Evolutionary conservation across 176 grass and related monocot genomes (phyloP).

Genomic region (Melocanna baccifera): DNA sequence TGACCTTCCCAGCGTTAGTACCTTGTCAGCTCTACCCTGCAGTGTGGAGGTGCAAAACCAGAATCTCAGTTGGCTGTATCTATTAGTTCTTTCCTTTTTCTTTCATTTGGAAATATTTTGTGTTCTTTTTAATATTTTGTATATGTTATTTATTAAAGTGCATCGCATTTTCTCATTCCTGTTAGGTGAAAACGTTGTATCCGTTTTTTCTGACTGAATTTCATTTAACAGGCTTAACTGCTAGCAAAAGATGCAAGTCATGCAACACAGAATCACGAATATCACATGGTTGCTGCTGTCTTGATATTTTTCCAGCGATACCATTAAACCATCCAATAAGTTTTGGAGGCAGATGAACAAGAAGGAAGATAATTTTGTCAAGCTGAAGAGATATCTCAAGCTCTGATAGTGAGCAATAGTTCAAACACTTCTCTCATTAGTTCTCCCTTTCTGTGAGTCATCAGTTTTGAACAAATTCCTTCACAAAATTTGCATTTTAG

Average conservation of each 20-base stretch:
- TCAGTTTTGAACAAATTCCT: not conserved
- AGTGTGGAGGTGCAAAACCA: not conserved
- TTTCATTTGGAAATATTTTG: not conserved
- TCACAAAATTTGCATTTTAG: not conserved
- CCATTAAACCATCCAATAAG: not conserved
- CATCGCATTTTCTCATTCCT: not conserved
- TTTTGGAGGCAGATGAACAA: not conserved
- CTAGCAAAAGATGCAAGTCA: not conserved
- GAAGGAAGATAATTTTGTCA: not conserved
- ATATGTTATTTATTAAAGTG: not conserved
- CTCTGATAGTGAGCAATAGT: not conserved
- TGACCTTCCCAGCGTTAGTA: not conserved
- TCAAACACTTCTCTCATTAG: not conserved
- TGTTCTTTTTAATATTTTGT: not conserved
- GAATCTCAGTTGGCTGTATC: not conserved
- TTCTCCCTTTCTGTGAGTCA: not conserved
- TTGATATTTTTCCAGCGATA: not conserved
- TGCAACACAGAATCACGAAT: not conserved
- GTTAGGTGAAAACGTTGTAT: not conserved
- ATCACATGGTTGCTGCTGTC: not conserved
- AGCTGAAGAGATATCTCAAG: not conserved
- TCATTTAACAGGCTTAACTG: constrained; percentile 7
- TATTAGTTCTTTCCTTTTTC: not conserved
- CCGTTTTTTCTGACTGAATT: not conserved
- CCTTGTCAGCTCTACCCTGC: not conserved